Evolutionary conservation across 495 filamentous ascomycete genomes (phyloP), one percentile per base, ranked within the genome.

Genomic region (Lepidopterella palustris): DNA sequence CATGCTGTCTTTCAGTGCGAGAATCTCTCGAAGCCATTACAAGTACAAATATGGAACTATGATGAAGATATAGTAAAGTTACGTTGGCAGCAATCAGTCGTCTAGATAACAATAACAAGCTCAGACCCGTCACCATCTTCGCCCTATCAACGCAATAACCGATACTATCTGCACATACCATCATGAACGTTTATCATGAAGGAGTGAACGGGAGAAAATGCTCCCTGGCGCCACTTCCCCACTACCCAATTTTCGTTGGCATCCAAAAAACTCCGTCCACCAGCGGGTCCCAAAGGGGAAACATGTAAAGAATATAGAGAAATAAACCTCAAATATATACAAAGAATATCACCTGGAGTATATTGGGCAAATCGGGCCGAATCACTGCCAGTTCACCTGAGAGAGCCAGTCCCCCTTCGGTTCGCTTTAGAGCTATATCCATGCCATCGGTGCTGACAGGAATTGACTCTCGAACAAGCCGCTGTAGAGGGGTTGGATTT

Each of bases 401-500:
- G 51, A 32, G 28, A 31, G 25, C 51, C 25, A 15, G 25, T 32
- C 51, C 35, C 25, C 25, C 31, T 9, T 26, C 4, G 20, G 13
- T 54, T 54, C 28, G 47, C 8, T 25, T 35, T 23, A 23, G 31
- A 9, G 4, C 25, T 54, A 54, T 28, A 67, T 67, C 64, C 64
- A 67, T n/a, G 64, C 64, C 57, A 60, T 60, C 28, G 64, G 57
- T n/a, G 56, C 45, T 0, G 53, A 40, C 13, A 45, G 29, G 25
- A 32, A 47, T 29, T 27, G 40, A 48, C 27, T 50, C 31, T 57
- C 63, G 45, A 70, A 70, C 23, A 55, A 42, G 11, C 13, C 29
- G 20, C 32, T 54, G 53, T 87, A 86, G 5, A 93, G 74, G 23
- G 81, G 82, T 60, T 87, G 77, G 58, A 98, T 87, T 74, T 96